Evolutionary conservation across 345 rosid genomes (phyloP).

Genomic region (Kernera saxatilis): DNA sequence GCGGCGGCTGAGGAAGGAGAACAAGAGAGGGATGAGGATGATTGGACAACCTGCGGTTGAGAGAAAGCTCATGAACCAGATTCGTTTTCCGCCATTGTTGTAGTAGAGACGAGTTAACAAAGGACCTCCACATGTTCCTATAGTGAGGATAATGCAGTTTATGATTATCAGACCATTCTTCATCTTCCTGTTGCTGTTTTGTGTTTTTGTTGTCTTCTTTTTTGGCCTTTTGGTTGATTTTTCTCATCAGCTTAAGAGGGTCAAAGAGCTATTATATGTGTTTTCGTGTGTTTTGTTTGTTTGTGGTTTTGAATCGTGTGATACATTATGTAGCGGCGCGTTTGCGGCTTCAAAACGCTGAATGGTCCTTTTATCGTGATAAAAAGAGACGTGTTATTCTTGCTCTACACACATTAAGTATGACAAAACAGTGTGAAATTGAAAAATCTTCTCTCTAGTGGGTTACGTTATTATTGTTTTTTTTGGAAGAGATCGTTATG

Average conservation of each 20-base stretch:
- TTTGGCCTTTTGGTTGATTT: not conserved
- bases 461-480: too few relatives aligned
- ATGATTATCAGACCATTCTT: constrained; percentile 22
- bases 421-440: too few relatives aligned
- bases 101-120: constrained; percentile 64
- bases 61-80: constrained; percentile 70
- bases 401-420: not conserved
- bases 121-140: constrained; percentile 68
- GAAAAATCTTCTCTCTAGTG: too few relatives aligned
- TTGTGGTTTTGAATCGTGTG: constrained; percentile 16
- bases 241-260: not conserved
- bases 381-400: not conserved
- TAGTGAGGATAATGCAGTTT: constrained; percentile 39
- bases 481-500: too few relatives aligned
- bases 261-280: not conserved
- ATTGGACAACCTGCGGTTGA: constrained; percentile 50
- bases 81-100: constrained; percentile 57
- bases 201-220: not conserved
- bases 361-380: not conserved
- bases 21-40: constrained; percentile 40
- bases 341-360: not conserved
- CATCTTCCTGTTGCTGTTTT: not conserved
- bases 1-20: constrained; percentile 35
- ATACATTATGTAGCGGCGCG: not conserved
- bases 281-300: not conserved